These are phyloP conservation scores for Porcisia hertigi DNA, from an alignment of 208 protist species.

Conservation along the genomic window DNA sequence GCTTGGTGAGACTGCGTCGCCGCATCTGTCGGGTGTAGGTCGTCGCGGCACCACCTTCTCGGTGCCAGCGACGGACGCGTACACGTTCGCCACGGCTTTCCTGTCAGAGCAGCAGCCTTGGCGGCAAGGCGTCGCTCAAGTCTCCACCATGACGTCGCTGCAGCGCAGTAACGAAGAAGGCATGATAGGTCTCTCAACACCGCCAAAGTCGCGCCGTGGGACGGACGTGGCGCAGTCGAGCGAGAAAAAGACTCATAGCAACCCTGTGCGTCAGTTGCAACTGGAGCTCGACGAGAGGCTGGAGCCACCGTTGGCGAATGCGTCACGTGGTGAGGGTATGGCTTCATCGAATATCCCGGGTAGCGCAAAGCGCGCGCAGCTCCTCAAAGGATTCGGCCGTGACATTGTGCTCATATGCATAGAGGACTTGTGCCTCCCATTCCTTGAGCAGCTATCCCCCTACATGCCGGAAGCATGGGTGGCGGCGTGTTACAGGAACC, in stretches of 20 bases:
- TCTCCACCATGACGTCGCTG: constrained; percentile 21
- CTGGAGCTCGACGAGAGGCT: neutral
- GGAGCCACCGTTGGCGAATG: neutral
- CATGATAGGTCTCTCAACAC: neutral
- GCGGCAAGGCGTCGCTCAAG: constrained; percentile 20
- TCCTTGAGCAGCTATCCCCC: constrained; percentile 32
- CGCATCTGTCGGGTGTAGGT: neutral
- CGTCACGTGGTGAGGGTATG: neutral
- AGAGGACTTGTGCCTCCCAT: constrained; percentile 54
- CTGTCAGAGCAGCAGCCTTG: constrained; percentile 21
- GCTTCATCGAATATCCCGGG: neutral
- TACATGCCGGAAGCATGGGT: constrained; percentile 60
- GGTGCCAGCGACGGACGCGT: neutral
- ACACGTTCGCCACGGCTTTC: constrained; percentile 20
- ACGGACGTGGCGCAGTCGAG: constrained; percentile 1
- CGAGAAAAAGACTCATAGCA: neutral
- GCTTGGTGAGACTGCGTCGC: neutral
- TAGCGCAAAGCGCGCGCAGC: constrained; percentile 7
- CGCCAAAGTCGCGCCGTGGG: neutral
- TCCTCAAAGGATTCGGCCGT: constrained; percentile 39
- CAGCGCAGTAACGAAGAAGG: constrained; percentile 12
- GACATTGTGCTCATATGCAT: constrained; percentile 49
- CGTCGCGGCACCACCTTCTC: neutral
- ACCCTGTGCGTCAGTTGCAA: neutral
- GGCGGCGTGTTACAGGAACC: constrained; percentile 34